A percentile compares a stretch with the other conserved stretches of the same genome.
These are phyloP conservation scores for Lophiotrema nucula DNA, from an alignment of 495 filamentous ascomycete genomes.

Conservation along the genomic window DNA sequence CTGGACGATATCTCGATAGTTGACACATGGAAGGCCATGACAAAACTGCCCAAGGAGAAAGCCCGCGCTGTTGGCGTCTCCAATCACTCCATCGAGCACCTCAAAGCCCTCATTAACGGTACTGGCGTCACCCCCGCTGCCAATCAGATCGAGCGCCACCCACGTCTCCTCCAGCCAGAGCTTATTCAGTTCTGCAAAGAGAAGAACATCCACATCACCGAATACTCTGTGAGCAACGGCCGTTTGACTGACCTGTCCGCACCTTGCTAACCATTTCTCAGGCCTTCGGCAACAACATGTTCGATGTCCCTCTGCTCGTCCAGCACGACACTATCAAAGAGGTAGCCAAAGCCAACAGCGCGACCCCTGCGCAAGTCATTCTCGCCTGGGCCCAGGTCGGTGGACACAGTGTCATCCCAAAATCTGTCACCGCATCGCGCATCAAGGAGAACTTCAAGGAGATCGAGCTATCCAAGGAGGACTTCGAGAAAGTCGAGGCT, in stretches of 20 bases:
- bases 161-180: conserved; percentile 77
- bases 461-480: conserved; percentile 63
- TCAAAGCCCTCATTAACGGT: conserved; percentile 83
- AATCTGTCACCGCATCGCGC: conserved; percentile 64
- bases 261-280: conserved; percentile 53
- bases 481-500: conserved; percentile 59
- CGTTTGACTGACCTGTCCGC: not conserved
- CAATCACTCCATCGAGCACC: conserved; percentile 79
- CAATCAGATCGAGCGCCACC: conserved; percentile 95
- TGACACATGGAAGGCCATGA: conserved; percentile 87
- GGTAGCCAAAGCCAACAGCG: conserved; percentile 63
- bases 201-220: conserved; percentile 76
- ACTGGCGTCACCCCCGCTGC: conserved; percentile 73
- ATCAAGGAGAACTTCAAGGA: conserved; percentile 64
- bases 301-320: conserved; percentile 67
- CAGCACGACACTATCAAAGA: conserved; percentile 59
- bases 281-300: conserved; percentile 70
- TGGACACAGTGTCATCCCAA: conserved; percentile 84
- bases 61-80: conserved; percentile 75
- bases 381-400: conserved; percentile 89
- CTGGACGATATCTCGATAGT: conserved; percentile 69
- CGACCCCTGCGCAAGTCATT: conserved; percentile 79
- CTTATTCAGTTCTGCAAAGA: conserved; percentile 69
- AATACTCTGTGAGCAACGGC: conserved; percentile 63
- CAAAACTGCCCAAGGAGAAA: conserved; percentile 67